phyloP scores from a whole-genome alignment of 2,329 filamentous ascomycete genomes.

The Mycogone perniciosa region DNA sequence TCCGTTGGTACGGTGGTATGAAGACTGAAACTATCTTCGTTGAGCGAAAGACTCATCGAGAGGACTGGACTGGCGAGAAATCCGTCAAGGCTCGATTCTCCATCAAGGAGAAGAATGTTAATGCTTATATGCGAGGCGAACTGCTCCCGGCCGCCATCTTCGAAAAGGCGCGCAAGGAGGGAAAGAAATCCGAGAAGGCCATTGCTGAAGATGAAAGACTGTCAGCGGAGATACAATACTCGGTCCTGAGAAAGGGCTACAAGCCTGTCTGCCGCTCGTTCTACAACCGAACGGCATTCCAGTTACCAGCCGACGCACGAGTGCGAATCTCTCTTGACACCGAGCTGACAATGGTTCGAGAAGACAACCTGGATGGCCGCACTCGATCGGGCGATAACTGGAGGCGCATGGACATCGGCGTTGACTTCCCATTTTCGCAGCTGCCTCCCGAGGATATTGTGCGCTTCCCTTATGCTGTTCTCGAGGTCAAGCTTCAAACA shows the following conservation, averaged over 20 bases:
- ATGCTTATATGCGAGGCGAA: constrained; percentile 78
- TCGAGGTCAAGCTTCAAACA: constrained; percentile 97
- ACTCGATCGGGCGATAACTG: constrained; percentile 79
- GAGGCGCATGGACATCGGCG: constrained; percentile 94
- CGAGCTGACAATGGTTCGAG: constrained; percentile 87
- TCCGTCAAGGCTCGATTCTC: constrained; percentile 96
- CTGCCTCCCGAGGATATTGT: constrained; percentile 78
- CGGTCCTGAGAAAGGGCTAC: constrained; percentile 78
- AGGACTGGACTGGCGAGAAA: constrained; percentile 99
- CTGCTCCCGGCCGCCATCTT: constrained; percentile 85
- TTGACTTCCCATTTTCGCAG: constrained; percentile 91
- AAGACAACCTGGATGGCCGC: constrained; percentile 86
- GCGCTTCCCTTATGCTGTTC: constrained; percentile 88
- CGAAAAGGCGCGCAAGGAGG: constrained; percentile 91
- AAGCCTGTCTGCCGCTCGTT: constrained; percentile 89
- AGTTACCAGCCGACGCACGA: constrained; percentile 89
- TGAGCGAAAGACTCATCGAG: constrained; percentile 94
- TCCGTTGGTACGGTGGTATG: constrained; percentile 98
- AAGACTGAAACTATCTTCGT: constrained; percentile 91
- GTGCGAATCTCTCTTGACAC: constrained; percentile 97
- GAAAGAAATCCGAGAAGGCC: constrained; percentile 86
- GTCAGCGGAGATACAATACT: constrained; percentile 89
- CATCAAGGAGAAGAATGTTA: constrained; percentile 96
- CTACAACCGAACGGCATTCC: constrained; percentile 97
- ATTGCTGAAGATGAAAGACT: constrained; percentile 88